phyloP scores from a whole-genome alignment of 2,329 filamentous ascomycete genomes.

The Trichoderma atroviride region DNA sequence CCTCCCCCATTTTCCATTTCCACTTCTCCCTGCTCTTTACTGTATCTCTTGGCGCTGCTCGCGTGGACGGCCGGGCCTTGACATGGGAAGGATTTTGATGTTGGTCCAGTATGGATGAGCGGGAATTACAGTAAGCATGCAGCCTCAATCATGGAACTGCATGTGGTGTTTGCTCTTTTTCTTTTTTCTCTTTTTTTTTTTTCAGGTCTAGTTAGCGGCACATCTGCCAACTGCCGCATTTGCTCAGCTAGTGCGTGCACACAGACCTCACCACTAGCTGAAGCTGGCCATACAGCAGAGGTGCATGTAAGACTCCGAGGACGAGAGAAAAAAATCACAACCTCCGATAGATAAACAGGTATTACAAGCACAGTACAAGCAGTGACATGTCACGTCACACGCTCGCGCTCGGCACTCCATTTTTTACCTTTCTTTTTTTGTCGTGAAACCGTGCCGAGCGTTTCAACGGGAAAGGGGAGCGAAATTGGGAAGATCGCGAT shows the following conservation, averaged over 20 bases:
- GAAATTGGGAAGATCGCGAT: conserved; percentile 8
- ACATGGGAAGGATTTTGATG: not conserved
- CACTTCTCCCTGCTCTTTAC: not conserved
- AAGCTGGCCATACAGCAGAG: not conserved
- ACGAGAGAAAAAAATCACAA: not conserved
- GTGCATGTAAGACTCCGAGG: not conserved
- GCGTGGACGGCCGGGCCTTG: not conserved
- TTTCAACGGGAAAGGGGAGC: not conserved
- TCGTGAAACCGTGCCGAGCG: conserved; percentile 11
- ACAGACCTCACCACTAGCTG: not conserved
- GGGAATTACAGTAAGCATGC: not conserved
- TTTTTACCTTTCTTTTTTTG: not conserved
- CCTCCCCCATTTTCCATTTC: not conserved
- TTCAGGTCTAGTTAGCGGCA: not conserved
- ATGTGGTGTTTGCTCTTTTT: not conserved
- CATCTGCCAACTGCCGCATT: conserved; percentile 11
- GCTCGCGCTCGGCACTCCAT: not conserved
- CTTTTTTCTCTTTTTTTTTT: not conserved
- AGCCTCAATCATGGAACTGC: not conserved
- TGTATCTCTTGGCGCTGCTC: conserved; percentile 1
- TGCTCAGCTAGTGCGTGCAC: not conserved
- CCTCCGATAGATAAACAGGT: not conserved
- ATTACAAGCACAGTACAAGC: not conserved
- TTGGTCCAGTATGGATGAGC: not conserved
- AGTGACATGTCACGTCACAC: not conserved